A percentile compares a stretch with the other conserved stretches of the same genome.
Conservation (phyloP, 2,329 filamentous ascomycete genomes). For the Aspergillus sp. region DNA sequence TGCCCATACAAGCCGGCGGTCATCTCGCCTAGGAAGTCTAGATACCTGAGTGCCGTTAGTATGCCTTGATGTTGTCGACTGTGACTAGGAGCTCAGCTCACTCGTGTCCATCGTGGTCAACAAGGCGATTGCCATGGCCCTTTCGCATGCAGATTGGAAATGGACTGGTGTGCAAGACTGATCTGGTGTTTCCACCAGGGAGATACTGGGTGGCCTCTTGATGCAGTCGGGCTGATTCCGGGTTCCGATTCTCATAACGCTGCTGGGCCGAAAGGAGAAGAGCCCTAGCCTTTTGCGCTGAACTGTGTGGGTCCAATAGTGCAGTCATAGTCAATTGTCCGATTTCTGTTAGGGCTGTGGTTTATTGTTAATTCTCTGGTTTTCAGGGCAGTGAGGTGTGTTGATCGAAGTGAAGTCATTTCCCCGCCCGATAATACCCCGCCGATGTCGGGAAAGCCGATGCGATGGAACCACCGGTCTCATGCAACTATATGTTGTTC, state of each 20-base stretch:
- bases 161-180: constrained; percentile 18
- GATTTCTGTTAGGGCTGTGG: no score
- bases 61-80: no score
- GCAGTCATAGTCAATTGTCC: not conserved
- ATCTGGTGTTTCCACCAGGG: constrained; percentile 35
- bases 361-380: no score
- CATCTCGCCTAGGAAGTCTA: constrained; percentile 62
- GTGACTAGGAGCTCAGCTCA: not conserved
- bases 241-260: constrained; percentile 1
- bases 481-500: no score
- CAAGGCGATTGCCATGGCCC: constrained; percentile 10
- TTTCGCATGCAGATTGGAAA: constrained; percentile 18
- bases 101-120: constrained; percentile 19
- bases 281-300: not conserved
- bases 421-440: no score
- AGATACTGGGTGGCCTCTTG: constrained; percentile 20
- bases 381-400: no score
- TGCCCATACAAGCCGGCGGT: constrained; percentile 68
- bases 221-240: constrained; percentile 15
- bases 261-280: not conserved
- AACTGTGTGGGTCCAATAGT: not conserved
- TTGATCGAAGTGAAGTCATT: no score
- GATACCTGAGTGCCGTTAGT: not conserved
- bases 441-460: no score
- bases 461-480: no score